phyloP scores from a whole-genome alignment of 169 alveolate species.

The Babesia bovis region DNA sequence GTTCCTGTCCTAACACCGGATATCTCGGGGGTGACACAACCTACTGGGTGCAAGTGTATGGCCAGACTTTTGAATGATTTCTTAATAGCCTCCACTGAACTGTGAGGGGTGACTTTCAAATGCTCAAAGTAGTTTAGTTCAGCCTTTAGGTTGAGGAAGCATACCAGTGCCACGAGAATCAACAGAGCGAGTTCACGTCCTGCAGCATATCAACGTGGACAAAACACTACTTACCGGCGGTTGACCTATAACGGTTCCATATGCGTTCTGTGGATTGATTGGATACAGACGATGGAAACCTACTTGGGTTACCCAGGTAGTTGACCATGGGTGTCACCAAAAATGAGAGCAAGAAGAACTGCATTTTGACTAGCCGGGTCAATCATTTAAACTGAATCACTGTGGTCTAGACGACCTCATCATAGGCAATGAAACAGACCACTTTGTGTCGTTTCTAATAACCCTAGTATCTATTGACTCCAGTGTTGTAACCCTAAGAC shows the following conservation, averaged over 20 bases:
- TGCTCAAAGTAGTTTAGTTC: constrained; percentile 84
- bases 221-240: background rate
- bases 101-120: constrained; percentile 86
- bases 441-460: too few species aligned
- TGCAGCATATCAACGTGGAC: background rate
- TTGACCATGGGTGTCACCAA: constrained; percentile 29
- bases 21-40: background rate
- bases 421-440: too few species aligned
- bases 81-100: constrained; percentile 87
- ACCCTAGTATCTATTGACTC: too few species aligned
- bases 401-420: too few species aligned
- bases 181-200: constrained; percentile 47
- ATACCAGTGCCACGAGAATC: background rate
- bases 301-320: constrained; percentile 48
- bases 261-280: constrained; percentile 7
- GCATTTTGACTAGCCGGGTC: background rate
- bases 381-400: too few species aligned
- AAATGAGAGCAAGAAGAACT: constrained; percentile 4
- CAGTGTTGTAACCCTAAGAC: too few species aligned
- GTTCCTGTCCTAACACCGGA: constrained; percentile 53
- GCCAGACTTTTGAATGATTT: constrained; percentile 89
- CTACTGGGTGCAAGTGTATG: constrained; percentile 58
- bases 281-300: background rate
- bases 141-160: constrained; percentile 11
- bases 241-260: constrained; percentile 32